Percentiles rank a stretch among this genome's conserved stretches.
phyloP scores from a whole-genome alignment of 2,329 filamentous ascomycete species.

The Fusarium oligoseptatum region DNA sequence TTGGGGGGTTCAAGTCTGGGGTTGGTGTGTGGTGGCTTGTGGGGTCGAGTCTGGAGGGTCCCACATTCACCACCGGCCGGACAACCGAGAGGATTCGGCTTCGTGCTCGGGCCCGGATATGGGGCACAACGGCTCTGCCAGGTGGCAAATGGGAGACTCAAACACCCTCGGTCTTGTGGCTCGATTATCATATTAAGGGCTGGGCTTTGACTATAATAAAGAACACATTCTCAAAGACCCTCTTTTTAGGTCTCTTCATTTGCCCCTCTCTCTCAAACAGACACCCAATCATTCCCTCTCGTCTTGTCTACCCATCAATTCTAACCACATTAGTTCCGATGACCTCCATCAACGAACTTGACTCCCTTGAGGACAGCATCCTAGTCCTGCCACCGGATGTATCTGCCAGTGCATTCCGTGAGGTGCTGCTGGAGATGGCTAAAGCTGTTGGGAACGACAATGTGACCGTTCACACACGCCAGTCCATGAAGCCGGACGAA shows the following conservation, averaged over 20 bases:
- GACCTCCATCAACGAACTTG: neutral
- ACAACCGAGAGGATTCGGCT: neutral
- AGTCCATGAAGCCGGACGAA: constrained; percentile 5
- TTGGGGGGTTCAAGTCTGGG: neutral
- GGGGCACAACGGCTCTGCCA: neutral
- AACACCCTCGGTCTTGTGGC: neutral
- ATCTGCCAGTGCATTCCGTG: neutral
- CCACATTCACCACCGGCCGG: neutral
- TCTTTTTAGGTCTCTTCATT: neutral
- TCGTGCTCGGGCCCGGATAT: neutral
- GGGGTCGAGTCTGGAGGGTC: neutral
- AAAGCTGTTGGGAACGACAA: constrained; percentile 3
- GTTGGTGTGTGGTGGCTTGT: neutral
- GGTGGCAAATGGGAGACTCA: neutral
- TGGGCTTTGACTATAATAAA: too few relatives aligned
- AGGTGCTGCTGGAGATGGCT: neutral
- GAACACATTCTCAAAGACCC: neutral
- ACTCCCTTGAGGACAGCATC: neutral
- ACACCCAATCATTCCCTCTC: neutral
- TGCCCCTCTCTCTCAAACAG: neutral
- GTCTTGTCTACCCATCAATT: neutral
- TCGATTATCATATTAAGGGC: too few relatives aligned
- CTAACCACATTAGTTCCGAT: neutral
- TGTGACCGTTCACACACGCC: neutral
- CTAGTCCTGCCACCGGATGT: constrained; percentile 4